Conservation (phyloP, 2,329 filamentous ascomycete species). For the Epichloe aotearoae region DNA sequence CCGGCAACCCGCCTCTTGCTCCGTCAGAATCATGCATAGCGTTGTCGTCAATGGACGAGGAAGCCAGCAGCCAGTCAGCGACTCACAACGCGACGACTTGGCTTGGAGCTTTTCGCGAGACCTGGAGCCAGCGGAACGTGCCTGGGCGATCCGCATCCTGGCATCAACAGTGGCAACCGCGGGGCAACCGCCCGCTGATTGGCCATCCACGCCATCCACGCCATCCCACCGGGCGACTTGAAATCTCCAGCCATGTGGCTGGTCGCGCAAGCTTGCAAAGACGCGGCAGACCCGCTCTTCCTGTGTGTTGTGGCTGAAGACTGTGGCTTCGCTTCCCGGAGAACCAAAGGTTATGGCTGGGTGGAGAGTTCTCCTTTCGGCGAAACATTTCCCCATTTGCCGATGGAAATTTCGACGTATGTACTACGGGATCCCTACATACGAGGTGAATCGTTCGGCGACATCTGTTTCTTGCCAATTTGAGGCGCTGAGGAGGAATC, state of each 20-base stretch:
- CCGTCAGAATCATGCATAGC: neutral
- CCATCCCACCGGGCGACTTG: constrained; percentile 4
- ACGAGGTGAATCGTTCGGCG: neutral
- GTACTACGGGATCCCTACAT: neutral
- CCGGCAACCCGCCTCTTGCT: neutral
- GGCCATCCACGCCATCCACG: constrained; percentile 13
- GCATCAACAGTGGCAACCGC: constrained; percentile 42
- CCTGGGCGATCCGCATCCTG: constrained; percentile 8
- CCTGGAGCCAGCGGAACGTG: constrained; percentile 9
- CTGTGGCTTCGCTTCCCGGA: neutral
- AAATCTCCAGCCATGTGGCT: constrained; percentile 15
- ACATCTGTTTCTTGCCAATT: neutral
- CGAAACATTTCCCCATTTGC: constrained; percentile 13
- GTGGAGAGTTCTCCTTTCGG: constrained; percentile 6
- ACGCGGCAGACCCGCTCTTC: constrained; percentile 4
- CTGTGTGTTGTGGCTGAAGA: constrained; percentile 9
- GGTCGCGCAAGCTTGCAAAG: constrained; percentile 10
- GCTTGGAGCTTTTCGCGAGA: constrained; percentile 7
- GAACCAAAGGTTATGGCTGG: neutral
- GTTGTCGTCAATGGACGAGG: constrained; percentile 2
- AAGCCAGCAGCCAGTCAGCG: constrained; percentile 4
- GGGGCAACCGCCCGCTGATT: constrained; percentile 39
- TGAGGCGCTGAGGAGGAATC: neutral
- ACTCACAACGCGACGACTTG: constrained; percentile 12
- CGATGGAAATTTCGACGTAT: constrained; percentile 13